phyloP scores from a whole-genome alignment of 2,329 filamentous ascomycete species.

The Diplodia mutila region DNA sequence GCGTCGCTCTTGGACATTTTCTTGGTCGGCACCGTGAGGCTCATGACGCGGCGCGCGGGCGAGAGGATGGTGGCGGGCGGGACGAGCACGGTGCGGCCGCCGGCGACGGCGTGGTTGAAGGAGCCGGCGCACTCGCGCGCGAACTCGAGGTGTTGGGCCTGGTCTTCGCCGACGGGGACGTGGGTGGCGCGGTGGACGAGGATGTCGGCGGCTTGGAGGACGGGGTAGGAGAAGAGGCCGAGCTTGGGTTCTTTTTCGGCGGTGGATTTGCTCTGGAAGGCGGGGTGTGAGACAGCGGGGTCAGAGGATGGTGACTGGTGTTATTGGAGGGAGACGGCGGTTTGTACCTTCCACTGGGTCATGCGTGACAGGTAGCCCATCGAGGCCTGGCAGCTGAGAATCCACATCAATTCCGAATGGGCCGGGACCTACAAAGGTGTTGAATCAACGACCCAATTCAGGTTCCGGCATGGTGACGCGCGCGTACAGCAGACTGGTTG shows the following conservation, averaged over 20 bases:
- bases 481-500: slow-evolving; percentile 73
- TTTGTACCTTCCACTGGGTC: slow-evolving; percentile 93
- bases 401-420: slow-evolving; percentile 95
- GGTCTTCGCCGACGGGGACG: slow-evolving; percentile 96
- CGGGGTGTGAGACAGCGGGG: neutral
- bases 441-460: neutral
- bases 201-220: slow-evolving; percentile 93
- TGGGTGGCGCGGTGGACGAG: slow-evolving; percentile 87
- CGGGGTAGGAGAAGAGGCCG: slow-evolving; percentile 92
- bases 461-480: neutral
- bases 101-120: slow-evolving; percentile 77
- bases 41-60: slow-evolving; percentile 88
- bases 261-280: slow-evolving; percentile 69
- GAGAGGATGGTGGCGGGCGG: slow-evolving; percentile 48
- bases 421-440: slow-evolving; percentile 62
- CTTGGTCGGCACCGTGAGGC: slow-evolving; percentile 71
- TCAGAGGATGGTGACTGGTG: neutral
- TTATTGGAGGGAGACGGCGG: neutral
- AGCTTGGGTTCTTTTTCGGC: slow-evolving; percentile 71
- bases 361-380: slow-evolving; percentile 96
- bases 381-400: slow-evolving; percentile 86
- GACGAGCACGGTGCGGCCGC: slow-evolving; percentile 73
- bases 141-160: slow-evolving; percentile 92
- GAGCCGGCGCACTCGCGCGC: slow-evolving; percentile 81
- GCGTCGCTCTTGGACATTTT: slow-evolving; percentile 96